Evolutionary conservation across 2,329 filamentous ascomycete genomes (phyloP), one percentile per base, ranked within the genome.

Genomic region (Sphaerulina musiva): DNA sequence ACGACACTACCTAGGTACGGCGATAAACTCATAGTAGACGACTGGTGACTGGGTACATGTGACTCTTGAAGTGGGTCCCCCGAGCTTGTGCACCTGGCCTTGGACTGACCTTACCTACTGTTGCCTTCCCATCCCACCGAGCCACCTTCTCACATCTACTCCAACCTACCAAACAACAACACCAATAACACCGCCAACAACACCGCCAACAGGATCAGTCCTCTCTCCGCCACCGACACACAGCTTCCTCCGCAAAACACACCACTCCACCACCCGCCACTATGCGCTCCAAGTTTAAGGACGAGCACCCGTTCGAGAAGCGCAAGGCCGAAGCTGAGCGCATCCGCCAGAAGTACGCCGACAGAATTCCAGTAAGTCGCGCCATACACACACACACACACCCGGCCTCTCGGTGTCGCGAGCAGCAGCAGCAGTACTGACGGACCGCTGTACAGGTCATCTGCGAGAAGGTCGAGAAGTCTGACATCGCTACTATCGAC

Each of bases 261-360:
- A 53, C 41, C 48, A 34, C 29, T 48, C 34, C 10, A 38, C 10
- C 4, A 53, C 52, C 72, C 71, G 70, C 70, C 80, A 89, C 70
- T 65, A 96, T 96, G 90, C 87, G 91, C 73, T 95, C 89, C 81
- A 97, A 97, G 84, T 98, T 98, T 78, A 98, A 98, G 90, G 93
- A 98, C 85, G 93, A 97, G 84, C 93, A 97, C 76, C 90, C 67
- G 23, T 97, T 97, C 74, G 93, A 97, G 86, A 98, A 98, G 89
- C 90, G 93, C 79, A 96, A 97, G 89, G 93, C 93, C 64, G 93
- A 98, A 79, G 93, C 93, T 72, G 93, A 98, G 81, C 91, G 93
- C 75, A 96, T 96, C 74, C 90, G 93, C 65, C 91, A 96, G 80
- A 98, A 98, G 78, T 98, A 98, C 74, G 85, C 89, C 66, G 93